Evolutionary conservation across 2,329 filamentous ascomycete genomes (phyloP).

Genomic region (Fusarium mangiferae): DNA sequence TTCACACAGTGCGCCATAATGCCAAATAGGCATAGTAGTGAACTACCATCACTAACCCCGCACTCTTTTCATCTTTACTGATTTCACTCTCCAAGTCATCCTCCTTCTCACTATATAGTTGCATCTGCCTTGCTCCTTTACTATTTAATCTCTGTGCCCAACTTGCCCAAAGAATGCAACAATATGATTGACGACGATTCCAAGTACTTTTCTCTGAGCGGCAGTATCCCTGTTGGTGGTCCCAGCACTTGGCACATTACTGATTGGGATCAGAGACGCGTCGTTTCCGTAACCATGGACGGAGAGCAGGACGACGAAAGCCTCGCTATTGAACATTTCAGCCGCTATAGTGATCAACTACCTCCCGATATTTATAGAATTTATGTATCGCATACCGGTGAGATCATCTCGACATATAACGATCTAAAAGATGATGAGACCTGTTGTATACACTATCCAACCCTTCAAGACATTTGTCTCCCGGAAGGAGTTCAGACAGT

Average conservation of each 20-base stretch:
- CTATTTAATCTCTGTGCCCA: background rate
- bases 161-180: background rate
- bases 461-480: no score
- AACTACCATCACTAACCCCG: no score
- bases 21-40: no score
- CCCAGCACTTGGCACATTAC: constrained; percentile 44
- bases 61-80: no score
- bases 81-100: no score
- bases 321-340: constrained; percentile 42
- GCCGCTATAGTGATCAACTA: constrained; percentile 23
- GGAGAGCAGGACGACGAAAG: constrained; percentile 43
- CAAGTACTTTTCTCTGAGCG: background rate
- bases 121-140: background rate
- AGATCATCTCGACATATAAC: no score
- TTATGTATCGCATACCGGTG: no score
- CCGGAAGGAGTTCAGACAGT: no score
- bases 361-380: background rate
- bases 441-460: no score
- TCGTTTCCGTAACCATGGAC: constrained; percentile 46
- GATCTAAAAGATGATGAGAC: no score
- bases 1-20: no score
- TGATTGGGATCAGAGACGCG: constrained; percentile 44
- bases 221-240: constrained; percentile 26
- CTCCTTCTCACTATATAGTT: background rate
- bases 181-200: background rate